phyloP scores from a whole-genome alignment of 176 grass and related monocot species.

The Ensete ventricosum region DNA sequence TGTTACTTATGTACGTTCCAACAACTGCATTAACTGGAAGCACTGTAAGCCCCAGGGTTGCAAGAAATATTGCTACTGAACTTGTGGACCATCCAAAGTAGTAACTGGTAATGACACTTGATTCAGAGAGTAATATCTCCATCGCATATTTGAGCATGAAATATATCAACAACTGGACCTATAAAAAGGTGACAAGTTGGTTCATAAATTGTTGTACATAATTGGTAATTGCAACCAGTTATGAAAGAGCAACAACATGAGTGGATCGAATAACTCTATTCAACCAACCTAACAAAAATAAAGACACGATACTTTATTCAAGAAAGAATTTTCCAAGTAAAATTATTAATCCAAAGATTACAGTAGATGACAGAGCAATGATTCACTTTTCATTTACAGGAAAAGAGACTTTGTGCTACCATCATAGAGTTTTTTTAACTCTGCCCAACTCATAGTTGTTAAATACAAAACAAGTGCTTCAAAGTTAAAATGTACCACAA shows the following conservation, averaged over 20 bases:
- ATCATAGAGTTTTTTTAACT: not conserved
- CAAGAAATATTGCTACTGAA: slow-evolving; percentile 82
- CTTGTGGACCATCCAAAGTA: slow-evolving; percentile 97
- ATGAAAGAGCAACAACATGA: too few species aligned
- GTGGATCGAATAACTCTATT: too few species aligned
- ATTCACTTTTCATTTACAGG: not conserved
- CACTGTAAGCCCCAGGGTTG: slow-evolving; percentile 78
- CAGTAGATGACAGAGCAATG: not conserved
- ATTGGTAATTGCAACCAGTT: not conserved
- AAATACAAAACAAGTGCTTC: not conserved
- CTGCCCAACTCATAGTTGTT: not conserved
- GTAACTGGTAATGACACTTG: slow-evolving; percentile 82
- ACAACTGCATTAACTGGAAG: slow-evolving; percentile 92
- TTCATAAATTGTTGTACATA: not conserved
- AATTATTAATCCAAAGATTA: not conserved
- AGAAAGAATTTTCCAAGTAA: not conserved
- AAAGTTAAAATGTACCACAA: not conserved
- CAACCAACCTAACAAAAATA: too few species aligned
- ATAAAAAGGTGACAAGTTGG: not conserved
- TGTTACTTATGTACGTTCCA: slow-evolving; percentile 83
- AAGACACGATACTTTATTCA: too few species aligned
- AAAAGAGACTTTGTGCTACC: not conserved
- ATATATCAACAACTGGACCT: slow-evolving; percentile 96
- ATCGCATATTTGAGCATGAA: slow-evolving; percentile 99
- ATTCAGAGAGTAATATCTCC: slow-evolving; percentile 95